Base-by-base conservation (phyloP, 1,284 basidiomycete species). In the Ustilago xerochloae region DNA sequence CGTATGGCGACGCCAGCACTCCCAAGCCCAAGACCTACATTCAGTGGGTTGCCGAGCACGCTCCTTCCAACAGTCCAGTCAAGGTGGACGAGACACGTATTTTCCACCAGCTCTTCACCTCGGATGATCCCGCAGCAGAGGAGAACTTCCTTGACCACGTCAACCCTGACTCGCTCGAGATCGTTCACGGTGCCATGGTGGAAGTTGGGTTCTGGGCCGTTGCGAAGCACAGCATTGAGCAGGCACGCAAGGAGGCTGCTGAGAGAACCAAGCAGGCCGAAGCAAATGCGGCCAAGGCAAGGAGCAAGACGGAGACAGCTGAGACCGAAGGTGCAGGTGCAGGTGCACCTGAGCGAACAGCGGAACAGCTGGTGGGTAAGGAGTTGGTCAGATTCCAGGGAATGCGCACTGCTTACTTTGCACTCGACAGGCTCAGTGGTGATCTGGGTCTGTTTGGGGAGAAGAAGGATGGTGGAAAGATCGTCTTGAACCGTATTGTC, bases 351-450 rank as follows among this genome's bases (percentile, higher is more conserved):
- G 49, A 71, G 38, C 35, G 68, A 1, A 92, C 89, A 6, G 90
- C 89, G 39, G 91, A 91, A 61, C 92, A 93, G 85, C 87, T 97
- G 41, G 88, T 95, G 36, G 96, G 97, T 20, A 91, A 92, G 84
- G 97, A 99, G 85, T 92, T 91, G 83, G 90, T 99, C 52, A 89
- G 97, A 47, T 99, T 99, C 90, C 97, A 99, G 86, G 97, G 93
- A 18, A 88, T 99, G 85, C 90, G 97, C 18, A 91, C 97, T 48
- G 97, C 92, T 3, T 99, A 98, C 87, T 99, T 99, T 84, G 89
- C 93, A 10, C 87, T 98, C 32, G 97, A 99, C 85, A 91, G 90
- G 83, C 93, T 97, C 32, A 73, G 72, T 35, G 71, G 67, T 30
- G 58, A 67, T 52, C 35, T 77, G 45, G 61, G 63, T 16, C 53